Evolutionary conservation across 2,329 filamentous ascomycete species (phyloP).

Genomic region (Aspergillus ochraceus): DNA sequence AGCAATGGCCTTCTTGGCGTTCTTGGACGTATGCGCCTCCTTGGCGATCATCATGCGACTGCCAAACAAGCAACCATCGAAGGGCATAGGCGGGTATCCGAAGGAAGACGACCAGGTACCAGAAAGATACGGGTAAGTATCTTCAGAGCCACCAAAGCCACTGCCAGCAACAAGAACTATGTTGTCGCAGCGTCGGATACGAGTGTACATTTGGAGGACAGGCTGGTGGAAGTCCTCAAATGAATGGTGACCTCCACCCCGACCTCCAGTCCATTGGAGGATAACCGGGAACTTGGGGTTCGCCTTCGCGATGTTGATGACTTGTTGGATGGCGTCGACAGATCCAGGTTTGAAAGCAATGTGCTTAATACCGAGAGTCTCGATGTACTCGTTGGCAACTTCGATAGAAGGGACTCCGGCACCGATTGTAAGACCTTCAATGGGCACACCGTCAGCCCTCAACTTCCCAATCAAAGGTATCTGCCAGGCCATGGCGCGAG

Average conservation of each 20-base stretch:
- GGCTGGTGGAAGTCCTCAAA: slow-evolving; percentile 94
- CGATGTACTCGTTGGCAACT: slow-evolving; percentile 88
- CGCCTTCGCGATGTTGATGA: slow-evolving; percentile 89
- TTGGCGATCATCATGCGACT: slow-evolving; percentile 94
- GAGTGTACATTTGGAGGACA: slow-evolving; percentile 84
- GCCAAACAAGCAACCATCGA: slow-evolving; percentile 85
- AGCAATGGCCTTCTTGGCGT: slow-evolving; percentile 86
- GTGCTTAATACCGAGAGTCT: slow-evolving; percentile 88
- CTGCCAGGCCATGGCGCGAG: slow-evolving; percentile 87
- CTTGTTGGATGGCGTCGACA: slow-evolving; percentile 79
- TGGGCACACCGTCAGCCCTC: slow-evolving; percentile 80
- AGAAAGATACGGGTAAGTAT: slow-evolving; percentile 89
- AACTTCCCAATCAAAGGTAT: slow-evolving; percentile 80
- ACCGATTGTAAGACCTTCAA: slow-evolving; percentile 88
- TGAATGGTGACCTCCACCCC: slow-evolving; percentile 90
- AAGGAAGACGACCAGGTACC: slow-evolving; percentile 84
- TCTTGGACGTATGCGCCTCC: slow-evolving; percentile 82
- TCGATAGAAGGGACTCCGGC: slow-evolving; percentile 91
- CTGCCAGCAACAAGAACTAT: slow-evolving; percentile 85
- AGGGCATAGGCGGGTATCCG: slow-evolving; percentile 89
- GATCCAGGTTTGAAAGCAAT: slow-evolving; percentile 93
- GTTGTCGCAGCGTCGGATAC: slow-evolving; percentile 81
- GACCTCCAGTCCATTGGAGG: slow-evolving; percentile 89
- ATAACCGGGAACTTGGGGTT: slow-evolving; percentile 88
- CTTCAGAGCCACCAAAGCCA: slow-evolving; percentile 84